phyloP scores from a whole-genome alignment of 2,329 filamentous ascomycete genomes.

The Bipolaris cookei region DNA sequence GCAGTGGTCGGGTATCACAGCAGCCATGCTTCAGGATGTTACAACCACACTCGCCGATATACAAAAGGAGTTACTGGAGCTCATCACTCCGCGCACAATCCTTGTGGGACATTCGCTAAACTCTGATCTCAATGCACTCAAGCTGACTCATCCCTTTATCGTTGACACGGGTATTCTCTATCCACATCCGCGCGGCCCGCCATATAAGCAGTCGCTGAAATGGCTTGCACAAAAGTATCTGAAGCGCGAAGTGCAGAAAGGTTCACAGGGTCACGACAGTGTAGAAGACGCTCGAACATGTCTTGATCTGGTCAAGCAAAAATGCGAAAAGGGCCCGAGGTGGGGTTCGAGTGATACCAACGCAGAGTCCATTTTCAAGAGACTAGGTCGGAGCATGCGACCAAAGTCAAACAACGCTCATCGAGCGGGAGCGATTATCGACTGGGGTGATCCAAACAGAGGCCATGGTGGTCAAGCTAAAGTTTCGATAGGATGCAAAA shows the following conservation, averaged over 20 bases:
- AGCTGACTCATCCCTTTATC: constrained; percentile 88
- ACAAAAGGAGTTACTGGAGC: constrained; percentile 73
- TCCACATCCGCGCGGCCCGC: constrained; percentile 86
- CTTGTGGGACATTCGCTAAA: constrained; percentile 82
- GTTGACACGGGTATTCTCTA: constrained; percentile 90
- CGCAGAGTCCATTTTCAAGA: constrained; percentile 87
- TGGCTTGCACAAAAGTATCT: constrained; percentile 88
- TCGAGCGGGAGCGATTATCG: constrained; percentile 73
- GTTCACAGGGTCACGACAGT: constrained; percentile 81
- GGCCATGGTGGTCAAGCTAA: constrained; percentile 64
- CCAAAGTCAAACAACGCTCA: constrained; percentile 46
- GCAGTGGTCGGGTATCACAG: constrained; percentile 85
- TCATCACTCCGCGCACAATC: constrained; percentile 75
- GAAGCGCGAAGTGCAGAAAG: constrained; percentile 85
- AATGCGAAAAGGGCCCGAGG: constrained; percentile 87
- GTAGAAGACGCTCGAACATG: constrained; percentile 91
- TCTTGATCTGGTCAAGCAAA: constrained; percentile 90
- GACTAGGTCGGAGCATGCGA: constrained; percentile 66
- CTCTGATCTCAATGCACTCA: constrained; percentile 82
- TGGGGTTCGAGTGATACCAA: constrained; percentile 84
- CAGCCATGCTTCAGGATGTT: constrained; percentile 79
- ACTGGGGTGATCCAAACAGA: constrained; percentile 82
- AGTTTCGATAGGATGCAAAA: constrained; percentile 62
- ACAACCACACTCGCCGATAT: constrained; percentile 86
- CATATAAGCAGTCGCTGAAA: constrained; percentile 88